phyloP scores from a whole-genome alignment of 345 rosid genomes.

The Corymbia maculata region DNA sequence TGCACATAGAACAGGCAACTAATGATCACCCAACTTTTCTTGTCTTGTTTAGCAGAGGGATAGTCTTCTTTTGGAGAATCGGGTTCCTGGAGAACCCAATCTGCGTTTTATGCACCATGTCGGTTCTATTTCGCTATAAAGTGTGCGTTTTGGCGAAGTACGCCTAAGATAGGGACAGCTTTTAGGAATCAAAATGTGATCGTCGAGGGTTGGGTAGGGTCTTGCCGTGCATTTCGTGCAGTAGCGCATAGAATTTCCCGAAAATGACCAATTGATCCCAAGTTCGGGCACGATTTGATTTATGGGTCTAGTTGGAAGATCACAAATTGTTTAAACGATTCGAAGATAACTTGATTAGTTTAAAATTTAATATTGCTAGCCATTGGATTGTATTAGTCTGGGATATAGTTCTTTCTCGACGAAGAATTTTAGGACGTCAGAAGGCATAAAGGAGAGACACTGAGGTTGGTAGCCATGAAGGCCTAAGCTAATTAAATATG shows the following conservation, averaged over 20 bases:
- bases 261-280: neutral
- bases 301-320: neutral
- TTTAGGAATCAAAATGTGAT: neutral
- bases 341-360: neutral
- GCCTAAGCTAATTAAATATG: neutral
- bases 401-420: neutral
- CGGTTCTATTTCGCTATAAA: neutral
- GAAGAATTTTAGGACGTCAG: neutral
- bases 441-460: neutral
- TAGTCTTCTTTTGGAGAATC: neutral
- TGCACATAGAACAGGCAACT: neutral
- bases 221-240: neutral
- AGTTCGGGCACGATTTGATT: neutral
- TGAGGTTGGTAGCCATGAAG: neutral
- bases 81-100: neutral
- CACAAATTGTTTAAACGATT: neutral
- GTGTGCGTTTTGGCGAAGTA: neutral
- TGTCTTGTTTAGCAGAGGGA: neutral
- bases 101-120: neutral
- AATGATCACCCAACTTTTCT: neutral
- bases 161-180: neutral
- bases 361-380: neutral
- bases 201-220: neutral
- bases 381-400: neutral
- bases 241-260: neutral